Evolutionary conservation across 2,329 filamentous ascomycete species (phyloP), one percentile per base, ranked within the genome.

Genomic region (Venturia oleaginea): DNA sequence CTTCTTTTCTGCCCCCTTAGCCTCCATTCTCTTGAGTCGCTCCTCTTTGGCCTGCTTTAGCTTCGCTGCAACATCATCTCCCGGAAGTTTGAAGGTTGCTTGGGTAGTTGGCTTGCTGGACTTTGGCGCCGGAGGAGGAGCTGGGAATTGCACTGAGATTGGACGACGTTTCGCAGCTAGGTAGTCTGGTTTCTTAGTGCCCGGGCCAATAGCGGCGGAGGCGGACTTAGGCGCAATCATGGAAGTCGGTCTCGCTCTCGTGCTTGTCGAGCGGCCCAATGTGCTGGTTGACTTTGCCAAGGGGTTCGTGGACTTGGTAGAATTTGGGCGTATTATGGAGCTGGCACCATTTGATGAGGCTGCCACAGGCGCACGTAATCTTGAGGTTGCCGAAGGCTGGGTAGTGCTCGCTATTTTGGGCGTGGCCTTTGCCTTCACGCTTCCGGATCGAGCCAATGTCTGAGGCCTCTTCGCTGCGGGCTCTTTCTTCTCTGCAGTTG

Each of bases 11-110:
- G 72, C 68, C 27, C 67, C 67, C 15, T 72, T 72, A 65, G 75
- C 73, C 55, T 76, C 76, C 69, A 80, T 79, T 32, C 76, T 73
- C 67, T 76, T 78, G 62, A 76, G 68, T 0, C 80, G 76, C 64
- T 80, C 80, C 66, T 82, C 79, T 59, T 78, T 76, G 27, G 79
- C 76, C 7, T 78, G 80, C 68, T 79, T 82, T n/a, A 83, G 71
- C 67, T 80, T 82, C 4, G 80, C 80, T 2, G 81, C 80, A 4
- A 83, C 74, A 17, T 76, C 79, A 67, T 83, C 81, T 19, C 82
- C 82, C 0, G 82, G 81, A 0, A 84, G 75, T 59, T 78, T 74
- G 68, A 84, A 84, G 3, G 74, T 80, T 8, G 81, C 71, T 61
- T 72, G 76, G 0, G 82, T 84, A 0, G 79, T 79, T 17, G 80